Evolutionary conservation across 768 basidiomycete genomes (phyloP), one percentile per base, ranked within the genome.

Genomic region (Hortiboletus flavorubellus): DNA sequence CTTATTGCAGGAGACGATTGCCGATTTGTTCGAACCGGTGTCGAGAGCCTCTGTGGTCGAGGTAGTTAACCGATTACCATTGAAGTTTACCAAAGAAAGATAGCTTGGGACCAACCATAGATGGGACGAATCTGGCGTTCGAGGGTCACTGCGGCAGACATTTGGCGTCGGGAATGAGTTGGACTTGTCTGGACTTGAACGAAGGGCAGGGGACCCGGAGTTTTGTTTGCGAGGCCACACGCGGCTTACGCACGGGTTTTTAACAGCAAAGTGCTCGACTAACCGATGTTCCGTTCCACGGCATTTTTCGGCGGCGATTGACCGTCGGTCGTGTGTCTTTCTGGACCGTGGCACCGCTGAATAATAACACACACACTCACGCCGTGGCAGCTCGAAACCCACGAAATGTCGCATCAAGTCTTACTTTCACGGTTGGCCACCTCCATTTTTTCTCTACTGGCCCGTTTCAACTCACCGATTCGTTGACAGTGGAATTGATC

Each of bases 91-190:
- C 9, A 29, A 15, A 31, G 46, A 21, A 15, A 15, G 37, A 29
- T 2, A 15, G 16, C 34, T 38, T 31, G 48, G 35, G 45, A 58
- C 80, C 62, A 50, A 91, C 91, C 91, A 68, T 93, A 93, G 69
- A 93, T 86, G 58, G 87, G 89, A 59, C 86, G 85, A 68, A 92
- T 82, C 74, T 93, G 91, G 64, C 91, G 86, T 62, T 93, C 90
- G 52, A 87, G 72, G 46, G 87, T 84, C 58, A 77, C 63, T 50
- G 68, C 73, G 42, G 66, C 72, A 53, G 85, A 80, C 78, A 84
- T 85, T 42, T 43, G 35, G 56, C 42, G 55, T 48, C 49, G 37
- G 59, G 46, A 38, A 21, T 42, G 34, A 39, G 37, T 37, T 21
- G n/a, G 35, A 30, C 8, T 35, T 30, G 41, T 43, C 46, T 39